Conservation (phyloP, 345 rosid species). For the Salix arbutifolia region DNA sequence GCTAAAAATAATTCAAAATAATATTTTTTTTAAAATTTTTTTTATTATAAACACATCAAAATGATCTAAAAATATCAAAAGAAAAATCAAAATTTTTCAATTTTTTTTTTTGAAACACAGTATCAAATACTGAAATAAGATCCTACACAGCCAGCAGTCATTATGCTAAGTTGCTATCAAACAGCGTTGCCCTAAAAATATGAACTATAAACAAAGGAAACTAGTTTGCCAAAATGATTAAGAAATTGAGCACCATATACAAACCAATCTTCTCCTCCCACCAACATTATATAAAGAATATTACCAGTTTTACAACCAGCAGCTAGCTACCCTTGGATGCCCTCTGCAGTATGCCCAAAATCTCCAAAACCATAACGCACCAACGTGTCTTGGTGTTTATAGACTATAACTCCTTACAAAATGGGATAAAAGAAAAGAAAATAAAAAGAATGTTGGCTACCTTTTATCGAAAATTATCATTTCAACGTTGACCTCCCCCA, state of each 20-base stretch:
- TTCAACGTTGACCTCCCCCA: slow-evolving; percentile 8
- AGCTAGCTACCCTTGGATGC: not conserved
- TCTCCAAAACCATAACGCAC: not conserved
- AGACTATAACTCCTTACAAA: slow-evolving; percentile 15
- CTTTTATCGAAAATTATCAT: slow-evolving; percentile 14
- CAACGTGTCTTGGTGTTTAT: not conserved
- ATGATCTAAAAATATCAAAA: too few species aligned
- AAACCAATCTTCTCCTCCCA: slow-evolving; percentile 4
- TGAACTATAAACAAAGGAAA: not conserved
- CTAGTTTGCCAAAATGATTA: not conserved
- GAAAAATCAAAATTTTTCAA: too few species aligned
- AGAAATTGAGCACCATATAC: not conserved
- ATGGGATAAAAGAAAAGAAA: not conserved
- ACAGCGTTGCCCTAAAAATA: too few species aligned
- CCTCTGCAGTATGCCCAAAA: not conserved
- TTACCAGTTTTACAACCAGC: slow-evolving; percentile 12
- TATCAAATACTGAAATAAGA: too few species aligned
- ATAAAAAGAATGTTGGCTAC: slow-evolving; percentile 11
- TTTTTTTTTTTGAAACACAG: too few species aligned
- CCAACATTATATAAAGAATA: slow-evolving; percentile 12
- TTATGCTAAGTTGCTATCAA: too few species aligned
- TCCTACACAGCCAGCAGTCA: too few species aligned
- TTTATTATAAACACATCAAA: too few species aligned
- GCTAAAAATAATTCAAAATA: too few species aligned
- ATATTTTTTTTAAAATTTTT: too few species aligned